Percentiles rank a stretch among this genome's conserved stretches.
phyloP scores from a whole-genome alignment of 139 green algal genomes.

The Gonium pectorale region DNA sequence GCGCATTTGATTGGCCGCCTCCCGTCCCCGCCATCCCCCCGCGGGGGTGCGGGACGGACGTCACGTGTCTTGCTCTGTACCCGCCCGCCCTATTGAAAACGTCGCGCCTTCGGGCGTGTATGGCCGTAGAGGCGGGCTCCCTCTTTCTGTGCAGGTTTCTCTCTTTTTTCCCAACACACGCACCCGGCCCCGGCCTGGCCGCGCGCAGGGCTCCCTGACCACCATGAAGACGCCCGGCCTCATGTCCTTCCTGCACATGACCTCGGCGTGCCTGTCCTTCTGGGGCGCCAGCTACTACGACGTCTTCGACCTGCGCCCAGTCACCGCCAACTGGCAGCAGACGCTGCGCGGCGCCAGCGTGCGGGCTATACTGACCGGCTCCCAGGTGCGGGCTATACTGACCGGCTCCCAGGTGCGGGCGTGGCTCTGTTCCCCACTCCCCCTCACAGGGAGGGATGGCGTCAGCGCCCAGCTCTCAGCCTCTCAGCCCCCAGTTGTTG shows the following conservation, averaged over 20 bases:
- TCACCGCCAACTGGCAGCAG: neutral
- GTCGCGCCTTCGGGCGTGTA: no score
- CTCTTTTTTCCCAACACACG: neutral
- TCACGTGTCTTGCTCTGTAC: no score
- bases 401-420: no score
- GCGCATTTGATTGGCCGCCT: no score
- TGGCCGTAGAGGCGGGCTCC: no score
- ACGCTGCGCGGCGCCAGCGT: slow-evolving; percentile 17
- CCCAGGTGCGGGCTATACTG: slow-evolving; percentile 31
- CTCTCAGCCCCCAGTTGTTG: no score
- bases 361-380: slow-evolving; percentile 8
- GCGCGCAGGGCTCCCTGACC: slow-evolving; percentile 12
- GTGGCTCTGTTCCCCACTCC: no score
- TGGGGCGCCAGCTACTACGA: slow-evolving; percentile 19
- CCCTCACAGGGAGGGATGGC: no score
- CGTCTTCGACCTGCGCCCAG: slow-evolving; percentile 2
- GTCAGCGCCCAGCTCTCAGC: no score
- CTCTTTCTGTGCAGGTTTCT: neutral
- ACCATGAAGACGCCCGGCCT: slow-evolving; percentile 41
- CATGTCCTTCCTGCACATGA: slow-evolving; percentile 46
- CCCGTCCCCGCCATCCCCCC: no score
- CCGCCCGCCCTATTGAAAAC: no score
- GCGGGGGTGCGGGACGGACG: no score
- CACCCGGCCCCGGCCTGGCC: neutral
- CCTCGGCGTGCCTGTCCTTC: neutral